Evolutionary conservation across 495 filamentous ascomycete species (phyloP), one percentile per base, ranked within the genome.

Genomic region (Talaromyces borbonicus): DNA sequence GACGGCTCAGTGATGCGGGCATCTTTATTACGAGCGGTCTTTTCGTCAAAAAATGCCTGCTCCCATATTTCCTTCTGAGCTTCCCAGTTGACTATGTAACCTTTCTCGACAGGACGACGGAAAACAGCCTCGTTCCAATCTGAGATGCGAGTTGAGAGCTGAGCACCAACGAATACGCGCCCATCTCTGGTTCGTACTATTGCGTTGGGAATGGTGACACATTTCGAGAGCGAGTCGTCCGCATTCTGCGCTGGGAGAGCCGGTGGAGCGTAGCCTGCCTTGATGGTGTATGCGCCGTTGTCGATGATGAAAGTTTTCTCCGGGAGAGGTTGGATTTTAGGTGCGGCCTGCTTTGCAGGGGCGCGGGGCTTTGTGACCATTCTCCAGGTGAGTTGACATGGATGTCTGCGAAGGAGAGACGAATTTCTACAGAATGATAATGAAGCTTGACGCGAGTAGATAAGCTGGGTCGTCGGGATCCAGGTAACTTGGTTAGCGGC

Each of bases 1-100:
- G 77, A 74, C 2, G 92, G 89, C 2, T 59, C 49, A 12, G 55
- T 48, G 37, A 72, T 59, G 6, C 56, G 60, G 19, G 61, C 15
- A 5, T 61, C 57, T 43, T 64, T 71, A 41, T 52, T 56, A 47
- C 52, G 74, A 33, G 69, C 73, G 25, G 80, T 81, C 50, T 80
- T 83, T 33, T 81, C 72, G 51, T 87, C 82, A 52, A 95, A 80
- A 61, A 97, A 94, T 24, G 85, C 78, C 53, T 80, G 78, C 53
- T 96, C 89, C 92, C 92, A 99, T 8, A 98, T 89, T 52, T 92
- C 90, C 60, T 84, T 89, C 69, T 99, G 80, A 0, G 82, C 84
- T 59, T 97, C 93, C 92, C 92, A 99, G 56, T 94, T 97, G 38
- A 95, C 87, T 29, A 95, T 71, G 58, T 84, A 96, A 23, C 92